A percentile compares a stretch with the other conserved stretches of the same genome.
Evolutionary conservation across 805 yeast genomes (phyloP).

Genomic region (Candida lessepsii): DNA sequence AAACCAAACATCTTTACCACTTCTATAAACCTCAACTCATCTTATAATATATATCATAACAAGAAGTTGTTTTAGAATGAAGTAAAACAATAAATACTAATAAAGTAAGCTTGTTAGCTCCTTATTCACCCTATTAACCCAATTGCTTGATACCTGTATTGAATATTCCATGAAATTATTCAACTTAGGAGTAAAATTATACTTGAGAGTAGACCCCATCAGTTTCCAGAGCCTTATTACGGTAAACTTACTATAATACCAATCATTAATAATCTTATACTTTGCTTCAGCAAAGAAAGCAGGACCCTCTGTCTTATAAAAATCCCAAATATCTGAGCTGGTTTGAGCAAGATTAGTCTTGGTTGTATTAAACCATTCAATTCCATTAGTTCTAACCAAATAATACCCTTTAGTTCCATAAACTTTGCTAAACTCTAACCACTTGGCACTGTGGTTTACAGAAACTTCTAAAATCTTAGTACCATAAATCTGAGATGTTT

Average conservation of each 20-base stretch:
- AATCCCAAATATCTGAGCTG: neutral
- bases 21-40: neutral
- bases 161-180: neutral
- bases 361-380: constrained; percentile 66
- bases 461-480: neutral
- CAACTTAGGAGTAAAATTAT: neutral
- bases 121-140: neutral
- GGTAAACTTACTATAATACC: neutral
- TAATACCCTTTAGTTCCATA: neutral
- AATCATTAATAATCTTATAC: neutral
- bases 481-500: neutral
- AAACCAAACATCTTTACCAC: neutral
- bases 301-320: neutral
- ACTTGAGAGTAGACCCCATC: neutral
- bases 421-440: neutral
- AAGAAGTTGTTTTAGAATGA: too few species aligned
- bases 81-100: constrained; percentile 1
- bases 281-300: neutral
- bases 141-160: neutral
- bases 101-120: neutral
- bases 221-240: neutral
- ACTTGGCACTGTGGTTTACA: neutral
- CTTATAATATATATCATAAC: too few species aligned
- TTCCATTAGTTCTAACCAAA: neutral
- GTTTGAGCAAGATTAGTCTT: constrained; percentile 36